phyloP scores from a whole-genome alignment of 1,139 yeast species.

The Hemisphaericaspora subhashii region DNA sequence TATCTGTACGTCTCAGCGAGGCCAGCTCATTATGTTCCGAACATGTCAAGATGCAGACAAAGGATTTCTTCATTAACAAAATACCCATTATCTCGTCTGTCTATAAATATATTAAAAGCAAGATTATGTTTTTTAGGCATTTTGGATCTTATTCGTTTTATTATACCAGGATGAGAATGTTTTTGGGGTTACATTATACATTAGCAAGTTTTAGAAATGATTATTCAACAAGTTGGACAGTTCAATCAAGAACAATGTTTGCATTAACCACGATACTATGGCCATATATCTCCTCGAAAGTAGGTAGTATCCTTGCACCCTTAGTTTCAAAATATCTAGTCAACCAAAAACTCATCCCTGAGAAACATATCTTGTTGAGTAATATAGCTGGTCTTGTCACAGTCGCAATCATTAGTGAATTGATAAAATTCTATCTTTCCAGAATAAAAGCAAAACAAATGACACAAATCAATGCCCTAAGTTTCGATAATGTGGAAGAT shows the following conservation, averaged over 20 bases:
- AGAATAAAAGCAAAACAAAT: slow-evolving; percentile 27
- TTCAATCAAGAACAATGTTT: slow-evolving; percentile 28
- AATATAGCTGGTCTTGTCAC: slow-evolving; percentile 35
- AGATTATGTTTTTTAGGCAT: slow-evolving; percentile 9
- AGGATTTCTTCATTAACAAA: not conserved
- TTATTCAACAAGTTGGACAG: slow-evolving; percentile 29
- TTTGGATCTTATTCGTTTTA: slow-evolving; percentile 11
- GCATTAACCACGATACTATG: slow-evolving; percentile 37
- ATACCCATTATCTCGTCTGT: slow-evolving; percentile 11
- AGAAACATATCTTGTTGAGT: slow-evolving; percentile 29
- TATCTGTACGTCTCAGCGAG: not conserved
- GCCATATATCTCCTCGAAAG: slow-evolving; percentile 41
- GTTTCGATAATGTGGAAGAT: slow-evolving; percentile 10
- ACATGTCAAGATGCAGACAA: not conserved
- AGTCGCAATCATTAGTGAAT: slow-evolving; percentile 37
- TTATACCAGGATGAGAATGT: slow-evolving; percentile 15
- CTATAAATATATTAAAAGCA: slow-evolving; percentile 13
- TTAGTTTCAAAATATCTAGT: slow-evolving; percentile 12
- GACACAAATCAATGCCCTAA: slow-evolving; percentile 20
- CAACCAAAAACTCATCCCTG: slow-evolving; percentile 18
- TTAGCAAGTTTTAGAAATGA: slow-evolving; percentile 39
- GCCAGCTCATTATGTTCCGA: not conserved
- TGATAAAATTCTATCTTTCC: slow-evolving; percentile 31
- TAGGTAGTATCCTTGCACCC: slow-evolving; percentile 27
- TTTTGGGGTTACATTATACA: slow-evolving; percentile 21